Base-by-base conservation (phyloP, 108 stramenopile species). In the Thalassiosira profunda region DNA sequence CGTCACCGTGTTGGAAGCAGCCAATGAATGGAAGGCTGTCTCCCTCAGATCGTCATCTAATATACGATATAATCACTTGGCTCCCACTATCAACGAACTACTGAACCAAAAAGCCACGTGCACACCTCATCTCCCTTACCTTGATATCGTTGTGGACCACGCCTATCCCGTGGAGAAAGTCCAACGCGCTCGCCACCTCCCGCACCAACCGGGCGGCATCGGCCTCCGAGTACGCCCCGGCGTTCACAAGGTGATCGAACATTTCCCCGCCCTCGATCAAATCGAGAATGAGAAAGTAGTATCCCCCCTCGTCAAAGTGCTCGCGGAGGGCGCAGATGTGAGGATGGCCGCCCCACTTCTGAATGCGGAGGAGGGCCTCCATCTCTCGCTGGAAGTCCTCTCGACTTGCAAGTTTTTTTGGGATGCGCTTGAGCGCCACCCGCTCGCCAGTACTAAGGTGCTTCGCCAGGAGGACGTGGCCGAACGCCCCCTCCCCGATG, bases 161-260 rank as follows among this genome's bases (percentile, higher is more conserved):
- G 1, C 88, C 88, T 37, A 88, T 89, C 8, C 88, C 88, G 65
- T 94, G 93, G 23, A 94, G 43, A 65, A 91, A 94, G 23, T 74
- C 72, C 9, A 94, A 51, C 1, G 93, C 87, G 14, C 58, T 44
- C 0, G 90, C 88, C 26, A 89, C 89, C 70, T 94, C 87, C 29
- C 87, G 62, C 23, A 91, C 71, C 15, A 92, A 61, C 28, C 88
- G 49, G 8, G 89, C 82, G 25, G 91, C 86, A 79, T 92, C 94
- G 26, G 80, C 81, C 70, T 95, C 94, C 8, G 74, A 77, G 59
- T 95, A 95, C 0, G 94, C 87, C 17, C 94, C 94, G 54, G 86
- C 81, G 40, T 82, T 76, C 20, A 91, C 87, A 59, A 95, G 61
- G 51, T 91, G 89, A 76, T 95, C 90, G 74, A 95, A 95, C 76